Evolutionary conservation across 495 filamentous ascomycete species (phyloP).

Genomic region (Pseudevernia furfuracea): DNA sequence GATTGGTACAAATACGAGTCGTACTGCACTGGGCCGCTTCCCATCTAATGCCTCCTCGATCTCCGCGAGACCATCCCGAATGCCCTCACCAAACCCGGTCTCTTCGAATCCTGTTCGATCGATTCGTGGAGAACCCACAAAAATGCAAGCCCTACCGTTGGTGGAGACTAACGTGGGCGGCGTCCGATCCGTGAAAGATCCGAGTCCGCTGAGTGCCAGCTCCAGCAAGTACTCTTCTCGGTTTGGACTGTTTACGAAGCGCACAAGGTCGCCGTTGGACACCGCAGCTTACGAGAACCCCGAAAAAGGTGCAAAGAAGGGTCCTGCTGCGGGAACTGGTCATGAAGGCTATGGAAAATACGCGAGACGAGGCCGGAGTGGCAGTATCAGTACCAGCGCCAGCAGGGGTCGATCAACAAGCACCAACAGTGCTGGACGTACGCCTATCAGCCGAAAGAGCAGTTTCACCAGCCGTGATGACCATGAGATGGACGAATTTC

Average conservation of each 20-base stretch:
- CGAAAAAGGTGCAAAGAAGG: slow-evolving; percentile 59
- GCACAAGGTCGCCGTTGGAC: slow-evolving; percentile 58
- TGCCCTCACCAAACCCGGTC: slow-evolving; percentile 38
- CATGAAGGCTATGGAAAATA: slow-evolving; percentile 92
- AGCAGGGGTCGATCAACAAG: slow-evolving; percentile 49
- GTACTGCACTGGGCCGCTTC: slow-evolving; percentile 28
- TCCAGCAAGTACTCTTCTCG: slow-evolving; percentile 40
- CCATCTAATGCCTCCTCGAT: slow-evolving; percentile 37
- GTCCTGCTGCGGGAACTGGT: slow-evolving; percentile 85
- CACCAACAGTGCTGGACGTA: slow-evolving; percentile 40
- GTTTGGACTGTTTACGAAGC: slow-evolving; percentile 72
- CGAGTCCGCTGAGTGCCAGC: slow-evolving; percentile 29
- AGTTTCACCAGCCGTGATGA: slow-evolving; percentile 47
- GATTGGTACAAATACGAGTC: slow-evolving; percentile 12
- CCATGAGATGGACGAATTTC: slow-evolving; percentile 56
- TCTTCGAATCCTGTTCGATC: slow-evolving; percentile 32
- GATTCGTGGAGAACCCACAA: slow-evolving; percentile 5
- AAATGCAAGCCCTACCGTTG: slow-evolving; percentile 1
- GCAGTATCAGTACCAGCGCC: slow-evolving; percentile 41
- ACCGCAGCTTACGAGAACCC: slow-evolving; percentile 41
- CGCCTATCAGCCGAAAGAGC: slow-evolving; percentile 41
- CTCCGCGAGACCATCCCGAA: slow-evolving; percentile 33
- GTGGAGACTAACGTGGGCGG: slow-evolving; percentile 31
- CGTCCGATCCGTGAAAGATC: slow-evolving; percentile 28
- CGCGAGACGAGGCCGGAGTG: slow-evolving; percentile 44